Base-by-base conservation (phyloP, 116 monocot genomes). In the Posidonia oceanica region DNA sequence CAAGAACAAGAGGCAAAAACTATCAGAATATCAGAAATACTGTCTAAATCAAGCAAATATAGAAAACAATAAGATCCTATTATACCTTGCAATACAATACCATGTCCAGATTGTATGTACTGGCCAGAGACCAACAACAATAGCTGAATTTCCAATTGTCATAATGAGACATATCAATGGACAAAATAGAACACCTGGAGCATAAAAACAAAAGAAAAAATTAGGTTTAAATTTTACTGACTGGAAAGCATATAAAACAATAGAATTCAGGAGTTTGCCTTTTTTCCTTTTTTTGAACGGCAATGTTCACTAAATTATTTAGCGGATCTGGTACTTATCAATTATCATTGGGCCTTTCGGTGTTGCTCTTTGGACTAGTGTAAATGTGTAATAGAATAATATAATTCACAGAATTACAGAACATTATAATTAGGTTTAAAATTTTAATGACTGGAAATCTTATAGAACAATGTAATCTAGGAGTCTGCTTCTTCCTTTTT, bases 111-210 rank as follows among this genome's bases (percentile, higher is more conserved):
- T 16, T 63, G 64, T 75, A 72, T 98, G 98, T 17, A 70, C 93
- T 39, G 98, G 98, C 93, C 93, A 98, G 22, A 98, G 85, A 57
- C 93, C 88, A 53, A 98, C 59, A 62, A 98, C 85, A 55, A 93
- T 70, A 6, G 86, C 86, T 54, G 87, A 87, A 75, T 93, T 89
- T 75, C 98, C 98, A 67, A 75, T 67, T 14, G 78, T 79, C 80
- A 93, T 81, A 55, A 90, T 84, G 71, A 90, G 72, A 44, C 85
- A 93, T 79, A 79, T 74, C 38, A 83, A 75, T 59, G 93, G 93
- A 70, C 70, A 90, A 62, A 98, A 8, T 58, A 93, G 72, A 76
- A 62, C 72, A 82, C 98, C 98, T 98, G 76, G 54, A 41, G 12
- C 29, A 61, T 54, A 7, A 13, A 69, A 18, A 14, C 10, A 68